These are phyloP conservation scores for Starmerella vaccinii DNA, from an alignment of 805 yeast species.

Conservation along the genomic window DNA sequence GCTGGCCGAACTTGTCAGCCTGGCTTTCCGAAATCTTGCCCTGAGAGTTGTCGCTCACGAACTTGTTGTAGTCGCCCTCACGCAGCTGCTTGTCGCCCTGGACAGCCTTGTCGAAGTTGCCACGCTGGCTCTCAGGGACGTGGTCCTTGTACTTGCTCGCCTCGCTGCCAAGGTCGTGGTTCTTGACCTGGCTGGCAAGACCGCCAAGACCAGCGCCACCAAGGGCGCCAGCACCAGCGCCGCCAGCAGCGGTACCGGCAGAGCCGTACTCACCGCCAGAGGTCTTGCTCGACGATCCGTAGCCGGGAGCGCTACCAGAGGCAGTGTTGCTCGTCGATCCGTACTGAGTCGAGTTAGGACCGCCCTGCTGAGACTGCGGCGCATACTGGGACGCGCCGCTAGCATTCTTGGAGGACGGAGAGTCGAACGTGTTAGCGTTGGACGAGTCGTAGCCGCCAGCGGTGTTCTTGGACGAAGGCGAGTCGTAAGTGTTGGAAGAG, in stretches of 20 bases:
- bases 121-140: constrained; percentile 7
- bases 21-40: neutral
- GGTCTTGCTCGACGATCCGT: neutral
- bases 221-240: constrained; percentile 9
- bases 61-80: constrained; percentile 3
- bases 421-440: neutral
- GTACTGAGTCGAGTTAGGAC: no score
- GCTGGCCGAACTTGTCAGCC: constrained; percentile 1
- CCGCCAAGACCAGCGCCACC: constrained; percentile 15
- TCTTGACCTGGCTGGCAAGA: constrained; percentile 7
- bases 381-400: no score
- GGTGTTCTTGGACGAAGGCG: constrained; percentile 25
- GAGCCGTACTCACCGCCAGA: neutral
- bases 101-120: constrained; percentile 9
- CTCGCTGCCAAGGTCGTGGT: neutral
- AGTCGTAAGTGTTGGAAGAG: neutral
- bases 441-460: neutral
- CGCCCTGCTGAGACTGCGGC: no score
- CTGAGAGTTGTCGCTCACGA: neutral
- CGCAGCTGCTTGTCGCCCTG: neutral
- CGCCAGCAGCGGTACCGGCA: constrained; percentile 22
- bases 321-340: constrained; percentile 27
- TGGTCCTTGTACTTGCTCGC: constrained; percentile 6
- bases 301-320: neutral
- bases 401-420: no score